Base-by-base conservation (phyloP, 164 flowering plant species). In the Chloranthus sessilifolius region DNA sequence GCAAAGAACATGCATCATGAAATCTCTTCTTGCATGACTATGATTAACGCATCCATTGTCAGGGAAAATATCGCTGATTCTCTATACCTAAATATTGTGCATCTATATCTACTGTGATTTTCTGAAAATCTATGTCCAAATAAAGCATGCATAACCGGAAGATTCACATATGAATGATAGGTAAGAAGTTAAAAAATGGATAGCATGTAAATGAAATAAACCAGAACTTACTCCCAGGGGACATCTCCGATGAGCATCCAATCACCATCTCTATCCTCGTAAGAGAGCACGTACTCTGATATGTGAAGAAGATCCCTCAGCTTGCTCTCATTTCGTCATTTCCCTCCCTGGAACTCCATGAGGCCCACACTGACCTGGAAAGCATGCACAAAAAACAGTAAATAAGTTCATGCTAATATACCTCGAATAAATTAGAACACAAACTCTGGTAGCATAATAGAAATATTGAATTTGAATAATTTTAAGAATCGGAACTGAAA, bases 211-310 rank as follows among this genome's bases (percentile, higher is more conserved):
- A n/a, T n/a, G n/a, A n/a, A n/a, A n/a, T n/a, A n/a, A 20, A 14
- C 15, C 11, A 50, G 25, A 36, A 34, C 95, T 82, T 74, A 91
- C 98, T 78, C 90, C 98, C 98, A 92, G 3, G 96, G 96, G 16
- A 88, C 94, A 77, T 88, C 96, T 42, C 96, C 98, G 20, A 92
- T 90, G 56, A 85, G 95, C 95, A 92, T 85, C 95, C 96, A 92
- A 47, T 88, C 96, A 34, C 85, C 81, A 65, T 85, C 96, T 67
- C 81, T 85, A 60, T 87, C 95, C 71, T 87, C 98, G 45, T 83
- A 87, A 0, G 95, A 76, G 21, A 88, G 90, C 52, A 83, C 98
- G 71, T 83, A 83, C 33, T 92, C 98, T 23, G 96, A 83, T 48
- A 94, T 95, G 71, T 85, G 83, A 28, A 81, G 51, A 43, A 83